Conservation (phyloP, 2,329 filamentous ascomycete genomes). For the Aspergillus fijiensis region DNA sequence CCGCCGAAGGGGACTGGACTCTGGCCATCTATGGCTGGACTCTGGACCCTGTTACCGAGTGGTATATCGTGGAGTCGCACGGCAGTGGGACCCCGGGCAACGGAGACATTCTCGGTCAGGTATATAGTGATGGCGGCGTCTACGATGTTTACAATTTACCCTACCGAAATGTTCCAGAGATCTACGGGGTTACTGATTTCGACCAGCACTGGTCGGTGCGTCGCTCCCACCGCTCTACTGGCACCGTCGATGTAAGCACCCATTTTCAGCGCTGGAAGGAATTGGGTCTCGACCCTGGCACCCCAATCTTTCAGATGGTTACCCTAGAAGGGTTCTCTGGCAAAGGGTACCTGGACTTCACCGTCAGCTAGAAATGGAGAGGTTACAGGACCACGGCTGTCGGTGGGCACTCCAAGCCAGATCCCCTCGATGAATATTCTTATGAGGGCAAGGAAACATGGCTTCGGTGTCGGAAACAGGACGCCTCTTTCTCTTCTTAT, state of each 20-base stretch:
- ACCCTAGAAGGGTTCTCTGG: constrained; percentile 3
- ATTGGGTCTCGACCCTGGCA: background rate
- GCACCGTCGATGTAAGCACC: background rate
- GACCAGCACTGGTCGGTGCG: constrained; percentile 7
- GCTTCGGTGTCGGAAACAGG: too few species aligned
- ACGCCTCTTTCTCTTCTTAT: too few species aligned
- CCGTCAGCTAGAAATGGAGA: background rate
- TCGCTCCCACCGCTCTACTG: background rate
- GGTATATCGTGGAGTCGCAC: constrained; percentile 4
- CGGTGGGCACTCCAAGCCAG: too few species aligned
- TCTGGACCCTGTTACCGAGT: constrained; percentile 2
- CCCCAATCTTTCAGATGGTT: constrained; percentile 2
- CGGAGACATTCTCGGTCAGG: constrained; percentile 6
- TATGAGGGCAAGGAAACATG: too few species aligned
- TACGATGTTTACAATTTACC: constrained; percentile 5
- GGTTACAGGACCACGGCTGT: too few species aligned
- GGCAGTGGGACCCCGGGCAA: constrained; percentile 16
- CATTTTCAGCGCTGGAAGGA: constrained; percentile 6
- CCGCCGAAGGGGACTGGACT: constrained; percentile 6
- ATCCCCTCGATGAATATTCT: too few species aligned
- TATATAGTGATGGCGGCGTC: background rate
- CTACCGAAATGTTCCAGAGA: constrained; percentile 6
- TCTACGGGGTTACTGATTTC: constrained; percentile 9
- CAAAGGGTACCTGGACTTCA: background rate
- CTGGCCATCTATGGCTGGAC: constrained; percentile 9